These are phyloP conservation scores for Vitis cinerea DNA, from an alignment of 164 flowering plant genomes.

Conservation along the genomic window DNA sequence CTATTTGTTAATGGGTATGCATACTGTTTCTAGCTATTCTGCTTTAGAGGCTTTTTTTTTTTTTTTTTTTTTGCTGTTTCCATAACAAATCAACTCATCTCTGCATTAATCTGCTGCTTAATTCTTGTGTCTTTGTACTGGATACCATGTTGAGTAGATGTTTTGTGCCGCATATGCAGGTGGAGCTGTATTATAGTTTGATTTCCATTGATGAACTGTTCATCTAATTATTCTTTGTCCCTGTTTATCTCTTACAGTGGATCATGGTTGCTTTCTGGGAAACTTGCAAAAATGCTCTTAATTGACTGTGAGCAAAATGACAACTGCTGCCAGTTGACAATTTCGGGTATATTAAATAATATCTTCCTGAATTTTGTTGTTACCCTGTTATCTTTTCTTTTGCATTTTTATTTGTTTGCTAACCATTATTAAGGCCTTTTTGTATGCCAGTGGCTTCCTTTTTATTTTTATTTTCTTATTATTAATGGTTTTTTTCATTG, in stretches of 20 bases:
- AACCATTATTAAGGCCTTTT: neutral
- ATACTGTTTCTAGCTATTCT: no score
- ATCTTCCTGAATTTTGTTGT: neutral
- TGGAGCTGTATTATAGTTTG: neutral
- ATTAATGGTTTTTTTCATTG: no score
- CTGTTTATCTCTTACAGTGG: conserved; percentile 35
- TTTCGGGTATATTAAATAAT: conserved; percentile 58
- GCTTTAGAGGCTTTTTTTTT: no score
- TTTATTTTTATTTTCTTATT: no score
- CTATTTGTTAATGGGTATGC: neutral
- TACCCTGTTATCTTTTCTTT: neutral
- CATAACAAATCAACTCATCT: no score
- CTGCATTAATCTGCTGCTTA: no score
- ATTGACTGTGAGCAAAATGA: conserved; percentile 74
- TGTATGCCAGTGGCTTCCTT: no score
- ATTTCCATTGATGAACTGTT: neutral
- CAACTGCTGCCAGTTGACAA: conserved; percentile 50
- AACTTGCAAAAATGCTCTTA: conserved; percentile 73
- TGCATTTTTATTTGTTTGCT: neutral
- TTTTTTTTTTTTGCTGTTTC: no score
- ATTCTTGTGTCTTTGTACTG: no score
- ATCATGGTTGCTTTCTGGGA: conserved; percentile 78
- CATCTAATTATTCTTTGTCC: neutral
- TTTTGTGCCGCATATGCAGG: no score
- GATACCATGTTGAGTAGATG: no score